Evolutionary conservation across 352 stramenopile species (phyloP), one percentile per base, ranked within the genome.

Genomic region (Blastocystis hominis): DNA sequence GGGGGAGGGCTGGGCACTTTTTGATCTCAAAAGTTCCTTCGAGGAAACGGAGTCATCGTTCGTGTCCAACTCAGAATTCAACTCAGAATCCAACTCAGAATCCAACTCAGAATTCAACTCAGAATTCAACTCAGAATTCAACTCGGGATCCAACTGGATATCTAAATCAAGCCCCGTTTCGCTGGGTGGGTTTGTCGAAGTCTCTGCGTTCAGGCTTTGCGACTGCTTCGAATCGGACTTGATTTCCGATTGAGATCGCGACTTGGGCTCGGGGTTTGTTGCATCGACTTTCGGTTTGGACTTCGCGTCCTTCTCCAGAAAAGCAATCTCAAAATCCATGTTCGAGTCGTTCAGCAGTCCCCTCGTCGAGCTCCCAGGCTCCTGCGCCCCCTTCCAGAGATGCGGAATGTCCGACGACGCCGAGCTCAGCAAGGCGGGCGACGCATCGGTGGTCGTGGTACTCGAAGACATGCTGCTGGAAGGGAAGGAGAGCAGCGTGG

Each of bases 381-480:
- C 72, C 13, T 61, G 17, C 15, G 55, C 56, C 7, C 72, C 72
- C 34, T 84, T 84, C 72, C 72, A 84, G 4, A 84, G 30, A 10
- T 68, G 30, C 7, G 72, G 72, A 13, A 10, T 34, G 15, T 84
- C 72, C 20, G 72, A 64, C 24, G 53, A 17, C 42, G 72, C 34
- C 2, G 44, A 30, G 36, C 42, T 36, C 7, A 46, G 46, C 13
- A 47, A 17, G 38, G 42, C 7, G 10, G 47, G 38, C 10, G 47
- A 20, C 13, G 36, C 30, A 30, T 30, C 24, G 24, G 24, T 30
- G 24, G 24, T 30, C 7, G 70, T 61, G n/a, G 46, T 36, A n/a
- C 9, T n/a, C 50, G 70, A 80, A 30, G 24, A 30, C 24, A 30
- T 30, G 2, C 50, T 30, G 17, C 30, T 68, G 40, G 72, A 84